Conservation (phyloP, 352 stramenopile species). For the Peronospora tabacina region DNA sequence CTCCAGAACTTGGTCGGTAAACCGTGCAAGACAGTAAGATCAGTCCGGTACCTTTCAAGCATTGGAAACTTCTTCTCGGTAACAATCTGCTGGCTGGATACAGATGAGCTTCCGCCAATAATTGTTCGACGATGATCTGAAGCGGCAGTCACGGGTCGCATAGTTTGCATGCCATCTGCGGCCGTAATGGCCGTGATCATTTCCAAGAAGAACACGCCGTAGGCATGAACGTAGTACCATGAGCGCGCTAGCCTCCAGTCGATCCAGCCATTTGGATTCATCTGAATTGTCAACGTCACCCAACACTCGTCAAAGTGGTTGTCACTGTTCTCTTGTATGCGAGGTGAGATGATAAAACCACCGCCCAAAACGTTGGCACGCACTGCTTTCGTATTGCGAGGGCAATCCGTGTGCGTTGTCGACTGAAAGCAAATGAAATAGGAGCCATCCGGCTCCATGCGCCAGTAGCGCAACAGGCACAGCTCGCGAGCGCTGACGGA, state of each 20-base stretch:
- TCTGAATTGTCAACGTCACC: constrained; percentile 72
- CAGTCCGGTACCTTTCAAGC: constrained; percentile 57
- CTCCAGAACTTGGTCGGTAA: constrained; percentile 77
- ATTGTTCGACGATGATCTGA: constrained; percentile 11
- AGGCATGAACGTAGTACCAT: constrained; percentile 74
- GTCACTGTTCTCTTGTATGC: constrained; percentile 42
- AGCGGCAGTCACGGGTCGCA: constrained; percentile 22
- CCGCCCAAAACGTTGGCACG: constrained; percentile 58
- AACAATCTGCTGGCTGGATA: constrained; percentile 45
- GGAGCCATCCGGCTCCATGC: constrained; percentile 66
- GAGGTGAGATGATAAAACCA: constrained; percentile 62
- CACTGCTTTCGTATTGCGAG: constrained; percentile 28
- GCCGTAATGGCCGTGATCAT: constrained; percentile 62
- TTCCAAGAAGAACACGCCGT: constrained; percentile 65
- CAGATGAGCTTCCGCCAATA: constrained; percentile 11
- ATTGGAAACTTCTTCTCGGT: constrained; percentile 52
- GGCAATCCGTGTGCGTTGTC: constrained; percentile 56
- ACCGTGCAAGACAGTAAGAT: constrained; percentile 42
- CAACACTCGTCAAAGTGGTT: constrained; percentile 67
- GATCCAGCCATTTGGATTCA: constrained; percentile 78
- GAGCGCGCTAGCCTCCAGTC: constrained; percentile 45
- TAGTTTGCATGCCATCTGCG: constrained; percentile 14
- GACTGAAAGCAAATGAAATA: constrained; percentile 86
- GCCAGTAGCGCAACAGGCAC: constrained; percentile 76
- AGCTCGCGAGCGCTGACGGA: constrained; percentile 59